phyloP scores from a whole-genome alignment of 805 yeast species.

The Nakazawaea molendinolei region DNA sequence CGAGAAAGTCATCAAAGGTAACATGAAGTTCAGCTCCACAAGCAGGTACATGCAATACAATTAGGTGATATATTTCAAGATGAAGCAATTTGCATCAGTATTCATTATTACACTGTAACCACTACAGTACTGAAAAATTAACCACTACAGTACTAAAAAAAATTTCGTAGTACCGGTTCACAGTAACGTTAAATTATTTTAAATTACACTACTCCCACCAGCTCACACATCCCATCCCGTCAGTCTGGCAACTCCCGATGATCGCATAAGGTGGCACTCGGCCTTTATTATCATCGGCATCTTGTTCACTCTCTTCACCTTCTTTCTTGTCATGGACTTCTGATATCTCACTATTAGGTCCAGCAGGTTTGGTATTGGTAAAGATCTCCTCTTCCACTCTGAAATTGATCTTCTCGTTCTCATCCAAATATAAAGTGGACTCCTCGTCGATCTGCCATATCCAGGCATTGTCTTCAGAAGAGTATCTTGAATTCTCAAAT shows the following conservation, averaged over 20 bases:
- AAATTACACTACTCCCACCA: constrained; percentile 76
- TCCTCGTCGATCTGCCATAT: constrained; percentile 77
- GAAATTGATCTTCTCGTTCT: constrained; percentile 86
- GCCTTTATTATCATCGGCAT: constrained; percentile 28
- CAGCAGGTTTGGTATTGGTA: constrained; percentile 73
- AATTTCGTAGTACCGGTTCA: too few species aligned
- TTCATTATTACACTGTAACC: too few species aligned
- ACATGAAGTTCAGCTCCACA: constrained; percentile 94
- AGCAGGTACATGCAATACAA: constrained; percentile 98
- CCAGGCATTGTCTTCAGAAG: constrained; percentile 85
- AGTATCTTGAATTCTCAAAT: constrained; percentile 47
- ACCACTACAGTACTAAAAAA: too few species aligned
- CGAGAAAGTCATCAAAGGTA: constrained; percentile 97
- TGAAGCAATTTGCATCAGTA: background rate
- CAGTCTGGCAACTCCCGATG: constrained; percentile 86
- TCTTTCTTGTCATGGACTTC: constrained; percentile 18
- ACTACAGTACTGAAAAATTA: too few species aligned
- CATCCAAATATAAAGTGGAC: constrained; percentile 73
- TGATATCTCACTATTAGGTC: constrained; percentile 48
- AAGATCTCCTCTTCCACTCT: constrained; percentile 87
- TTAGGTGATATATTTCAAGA: constrained; percentile 32
- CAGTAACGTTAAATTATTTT: background rate
- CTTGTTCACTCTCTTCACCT: constrained; percentile 20
- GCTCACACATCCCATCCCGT: constrained; percentile 92
- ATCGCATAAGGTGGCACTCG: constrained; percentile 77